phyloP scores from a whole-genome alignment of 257 asterid species.

The Rehmannia glutinosa region DNA sequence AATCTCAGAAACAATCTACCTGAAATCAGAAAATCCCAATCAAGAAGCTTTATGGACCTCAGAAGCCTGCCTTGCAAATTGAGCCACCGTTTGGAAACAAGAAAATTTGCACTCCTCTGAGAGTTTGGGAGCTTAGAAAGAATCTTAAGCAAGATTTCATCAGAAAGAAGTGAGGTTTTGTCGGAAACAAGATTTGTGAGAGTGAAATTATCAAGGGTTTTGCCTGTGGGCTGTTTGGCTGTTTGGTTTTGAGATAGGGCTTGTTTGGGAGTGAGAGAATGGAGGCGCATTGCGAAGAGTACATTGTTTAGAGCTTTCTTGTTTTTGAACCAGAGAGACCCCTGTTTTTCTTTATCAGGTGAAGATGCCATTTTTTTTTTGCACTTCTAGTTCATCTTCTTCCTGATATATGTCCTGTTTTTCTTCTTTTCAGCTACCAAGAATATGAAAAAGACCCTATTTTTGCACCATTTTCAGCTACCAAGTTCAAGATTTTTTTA shows the following conservation, averaged over 20 bases:
- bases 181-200: conserved; percentile 45
- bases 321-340: conserved; percentile 49
- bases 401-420: neutral
- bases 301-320: conserved; percentile 62
- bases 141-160: conserved; percentile 59
- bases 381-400: neutral
- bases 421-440: neutral
- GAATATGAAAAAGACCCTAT: too few relatives aligned
- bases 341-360: conserved; percentile 39
- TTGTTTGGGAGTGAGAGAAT: conserved; percentile 30
- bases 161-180: conserved; percentile 61
- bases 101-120: conserved; percentile 51
- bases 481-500: neutral
- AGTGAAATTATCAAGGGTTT: conserved; percentile 37
- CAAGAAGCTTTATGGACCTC: conserved; percentile 65
- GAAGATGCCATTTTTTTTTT: conserved; percentile 41
- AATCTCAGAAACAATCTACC: conserved; percentile 69
- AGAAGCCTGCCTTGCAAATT: conserved; percentile 78
- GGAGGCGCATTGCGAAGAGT: conserved; percentile 56
- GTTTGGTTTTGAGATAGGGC: conserved; percentile 10
- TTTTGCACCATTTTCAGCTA: too few relatives aligned
- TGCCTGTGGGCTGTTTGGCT: conserved; percentile 20
- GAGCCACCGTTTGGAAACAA: conserved; percentile 82
- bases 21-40: conserved; percentile 69
- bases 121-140: conserved; percentile 53